phyloP scores from a whole-genome alignment of 1,139 yeast genomes.

The Pichia sp. region DNA sequence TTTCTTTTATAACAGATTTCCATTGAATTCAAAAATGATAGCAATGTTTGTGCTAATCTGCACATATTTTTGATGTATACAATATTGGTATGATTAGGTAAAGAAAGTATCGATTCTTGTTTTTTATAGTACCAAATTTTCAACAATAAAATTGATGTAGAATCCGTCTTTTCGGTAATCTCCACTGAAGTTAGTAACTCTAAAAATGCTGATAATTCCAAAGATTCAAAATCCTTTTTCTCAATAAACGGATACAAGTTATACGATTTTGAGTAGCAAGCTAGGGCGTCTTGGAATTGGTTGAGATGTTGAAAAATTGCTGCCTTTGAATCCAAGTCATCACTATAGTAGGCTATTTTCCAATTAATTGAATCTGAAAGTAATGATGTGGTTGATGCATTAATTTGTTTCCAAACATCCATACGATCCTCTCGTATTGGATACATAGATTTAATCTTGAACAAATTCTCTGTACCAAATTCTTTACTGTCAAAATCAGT shows the following conservation, averaged over 20 bases:
- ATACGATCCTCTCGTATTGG: conserved; percentile 34
- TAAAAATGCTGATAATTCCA: not conserved
- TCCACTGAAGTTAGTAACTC: not conserved
- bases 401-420: conserved; percentile 46
- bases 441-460: conserved; percentile 37
- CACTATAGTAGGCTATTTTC: conserved; percentile 31
- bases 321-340: conserved; percentile 18
- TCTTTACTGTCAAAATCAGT: conserved; percentile 49
- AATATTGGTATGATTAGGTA: conserved; percentile 11
- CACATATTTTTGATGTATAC: conserved; percentile 15
- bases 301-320: conserved; percentile 21
- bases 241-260: conserved; percentile 5
- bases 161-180: not conserved
- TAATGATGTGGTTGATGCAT: conserved; percentile 43
- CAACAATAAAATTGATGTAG: conserved; percentile 13
- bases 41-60: conserved; percentile 16
- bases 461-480: conserved; percentile 36
- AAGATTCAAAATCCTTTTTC: conserved; percentile 6
- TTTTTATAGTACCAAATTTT: conserved; percentile 18
- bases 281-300: conserved; percentile 23
- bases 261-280: conserved; percentile 20
- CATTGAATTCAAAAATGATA: conserved; percentile 21
- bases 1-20: conserved; percentile 20
- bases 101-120: conserved; percentile 16
- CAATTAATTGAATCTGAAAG: conserved; percentile 51